phyloP scores from a whole-genome alignment of 257 asterid species.

The Primulina huaijiensis region DNA sequence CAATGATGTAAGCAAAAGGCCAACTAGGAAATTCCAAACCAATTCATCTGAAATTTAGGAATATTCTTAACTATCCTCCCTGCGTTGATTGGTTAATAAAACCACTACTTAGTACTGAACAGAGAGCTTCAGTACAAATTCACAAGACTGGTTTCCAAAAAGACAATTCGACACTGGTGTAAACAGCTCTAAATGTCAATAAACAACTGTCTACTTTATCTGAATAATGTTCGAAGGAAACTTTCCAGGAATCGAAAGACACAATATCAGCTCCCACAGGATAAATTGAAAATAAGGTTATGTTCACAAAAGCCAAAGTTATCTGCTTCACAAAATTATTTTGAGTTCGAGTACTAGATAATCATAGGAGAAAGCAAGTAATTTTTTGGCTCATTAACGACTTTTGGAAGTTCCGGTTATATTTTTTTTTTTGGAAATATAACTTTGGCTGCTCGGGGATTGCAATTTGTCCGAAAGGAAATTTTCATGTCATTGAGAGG shows the following conservation, averaged over 20 bases:
- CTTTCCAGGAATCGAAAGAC: neutral
- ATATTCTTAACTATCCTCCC: neutral
- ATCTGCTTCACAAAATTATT: neutral
- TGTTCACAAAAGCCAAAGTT: neutral
- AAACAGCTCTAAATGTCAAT: neutral
- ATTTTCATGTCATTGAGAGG: neutral
- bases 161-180: neutral
- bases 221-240: too few species aligned
- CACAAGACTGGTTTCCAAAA: too few species aligned
- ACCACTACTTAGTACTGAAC: neutral
- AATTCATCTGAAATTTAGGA: neutral
- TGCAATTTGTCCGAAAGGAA: too few species aligned
- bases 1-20: neutral
- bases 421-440: too few species aligned
- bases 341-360: neutral
- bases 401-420: neutral
- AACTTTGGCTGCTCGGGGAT: neutral
- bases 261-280: neutral
- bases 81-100: neutral
- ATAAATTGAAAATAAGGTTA: too few species aligned
- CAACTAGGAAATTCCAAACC: neutral
- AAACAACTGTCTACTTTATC: neutral
- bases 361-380: neutral
- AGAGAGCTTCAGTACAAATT: neutral
- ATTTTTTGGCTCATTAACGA: neutral